Conservation (phyloP, 768 basidiomycete species). For the Rhodosporidiobolus sp. region DNA sequence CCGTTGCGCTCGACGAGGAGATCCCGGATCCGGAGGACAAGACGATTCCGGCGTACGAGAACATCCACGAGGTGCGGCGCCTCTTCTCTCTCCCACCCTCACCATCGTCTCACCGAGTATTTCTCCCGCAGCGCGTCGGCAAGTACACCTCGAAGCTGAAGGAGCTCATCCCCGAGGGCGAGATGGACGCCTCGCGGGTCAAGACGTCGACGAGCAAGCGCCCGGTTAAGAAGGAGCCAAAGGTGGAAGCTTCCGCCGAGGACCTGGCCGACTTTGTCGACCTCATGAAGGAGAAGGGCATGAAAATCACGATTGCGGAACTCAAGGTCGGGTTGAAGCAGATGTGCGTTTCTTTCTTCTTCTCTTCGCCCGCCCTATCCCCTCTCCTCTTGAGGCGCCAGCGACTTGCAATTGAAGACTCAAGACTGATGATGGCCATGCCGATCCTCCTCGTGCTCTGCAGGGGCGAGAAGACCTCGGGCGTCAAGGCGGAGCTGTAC, state of each 20-base stretch:
- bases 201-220: slow-evolving; percentile 8
- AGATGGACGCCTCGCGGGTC: slow-evolving; percentile 1
- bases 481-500: slow-evolving; percentile 25
- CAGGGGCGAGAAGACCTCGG: neutral
- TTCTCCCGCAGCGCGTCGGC: slow-evolving; percentile 18
- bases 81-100: neutral
- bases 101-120: neutral
- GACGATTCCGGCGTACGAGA: slow-evolving; percentile 70
- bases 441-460: neutral
- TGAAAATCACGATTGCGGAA: slow-evolving; percentile 10
- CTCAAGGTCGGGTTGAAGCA: slow-evolving; percentile 16
- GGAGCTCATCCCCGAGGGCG: slow-evolving; percentile 19
- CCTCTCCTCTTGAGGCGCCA: no score
- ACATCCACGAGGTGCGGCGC: slow-evolving; percentile 69
- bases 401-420: no score
- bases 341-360: neutral
- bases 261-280: slow-evolving; percentile 18
- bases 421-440: no score
- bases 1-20: slow-evolving; percentile 88
- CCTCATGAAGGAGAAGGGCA: neutral
- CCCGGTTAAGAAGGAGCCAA: neutral
- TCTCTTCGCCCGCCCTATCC: neutral
- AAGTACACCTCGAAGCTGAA: slow-evolving; percentile 4
- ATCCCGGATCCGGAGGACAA: slow-evolving; percentile 73
- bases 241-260: slow-evolving; percentile 3